phyloP scores from a whole-genome alignment of 305 asterid genomes.

The Euphrasia arctica region DNA sequence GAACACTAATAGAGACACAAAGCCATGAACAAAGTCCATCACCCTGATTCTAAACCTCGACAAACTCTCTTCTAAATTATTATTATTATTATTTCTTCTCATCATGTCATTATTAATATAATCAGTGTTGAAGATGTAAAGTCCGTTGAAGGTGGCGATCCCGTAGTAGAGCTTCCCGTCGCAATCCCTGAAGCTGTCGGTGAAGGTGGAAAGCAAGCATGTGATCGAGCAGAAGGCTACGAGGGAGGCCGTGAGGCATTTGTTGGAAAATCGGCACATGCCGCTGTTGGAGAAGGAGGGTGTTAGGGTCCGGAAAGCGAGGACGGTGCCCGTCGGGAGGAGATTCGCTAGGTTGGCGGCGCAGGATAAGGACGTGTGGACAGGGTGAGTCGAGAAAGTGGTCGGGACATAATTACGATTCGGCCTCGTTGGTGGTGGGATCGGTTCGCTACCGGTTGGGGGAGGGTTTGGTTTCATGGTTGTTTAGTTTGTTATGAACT shows the following conservation, averaged over 20 bases:
- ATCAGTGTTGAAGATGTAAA: slow-evolving; percentile 36
- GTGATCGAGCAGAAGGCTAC: slow-evolving; percentile 35
- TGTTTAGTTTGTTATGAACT: neutral
- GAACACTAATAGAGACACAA: slow-evolving; percentile 48
- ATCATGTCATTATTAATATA: neutral
- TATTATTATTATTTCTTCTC: too few species aligned
- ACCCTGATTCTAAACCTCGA: slow-evolving; percentile 31
- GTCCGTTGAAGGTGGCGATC: slow-evolving; percentile 54
- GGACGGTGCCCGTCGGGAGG: slow-evolving; percentile 64
- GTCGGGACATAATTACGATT: neutral
- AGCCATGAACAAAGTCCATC: slow-evolving; percentile 53
- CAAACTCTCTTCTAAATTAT: slow-evolving; percentile 20
- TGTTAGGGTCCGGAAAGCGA: slow-evolving; percentile 48
- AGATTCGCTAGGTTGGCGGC: slow-evolving; percentile 64
- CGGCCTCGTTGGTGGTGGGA: neutral
- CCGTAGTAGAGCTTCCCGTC: slow-evolving; percentile 49
- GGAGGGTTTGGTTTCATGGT: slow-evolving; percentile 12
- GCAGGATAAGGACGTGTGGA: slow-evolving; percentile 47
- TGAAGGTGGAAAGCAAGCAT: slow-evolving; percentile 54
- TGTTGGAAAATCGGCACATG: slow-evolving; percentile 40
- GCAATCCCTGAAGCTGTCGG: slow-evolving; percentile 42
- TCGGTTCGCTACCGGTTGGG: neutral
- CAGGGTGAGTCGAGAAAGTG: slow-evolving; percentile 24
- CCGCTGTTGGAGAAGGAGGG: slow-evolving; percentile 62
- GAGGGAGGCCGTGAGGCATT: slow-evolving; percentile 36